A percentile compares a stretch with the other conserved stretches of the same genome.
phyloP scores from a whole-genome alignment of 805 yeast genomes.

The Metschnikowia orientalis region DNA sequence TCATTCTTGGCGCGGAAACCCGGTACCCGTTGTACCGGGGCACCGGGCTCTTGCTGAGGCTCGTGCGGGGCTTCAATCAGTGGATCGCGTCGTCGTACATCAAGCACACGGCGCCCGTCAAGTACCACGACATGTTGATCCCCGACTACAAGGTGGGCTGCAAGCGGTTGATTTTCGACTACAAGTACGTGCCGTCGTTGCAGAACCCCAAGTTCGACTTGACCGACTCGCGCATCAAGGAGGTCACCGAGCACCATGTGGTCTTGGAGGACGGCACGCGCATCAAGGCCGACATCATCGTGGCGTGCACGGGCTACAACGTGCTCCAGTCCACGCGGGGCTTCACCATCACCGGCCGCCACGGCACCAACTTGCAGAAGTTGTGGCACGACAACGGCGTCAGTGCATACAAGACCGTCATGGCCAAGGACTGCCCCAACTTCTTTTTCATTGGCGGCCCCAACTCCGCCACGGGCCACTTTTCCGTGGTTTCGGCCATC shows the following conservation, averaged over 20 bases:
- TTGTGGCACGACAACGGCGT: conserved; percentile 30
- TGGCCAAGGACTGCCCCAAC: conserved; percentile 34
- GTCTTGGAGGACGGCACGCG: conserved; percentile 26
- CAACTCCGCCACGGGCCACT: conserved; percentile 40
- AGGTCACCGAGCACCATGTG: conserved; percentile 27
- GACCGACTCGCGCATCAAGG: conserved; percentile 20
- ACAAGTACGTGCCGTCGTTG: conserved; percentile 32
- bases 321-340: conserved; percentile 18
- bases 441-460: conserved; percentile 36
- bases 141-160: conserved; percentile 41
- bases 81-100: conserved; percentile 23
- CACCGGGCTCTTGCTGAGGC: conserved; percentile 22
- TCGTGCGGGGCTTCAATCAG: conserved; percentile 25
- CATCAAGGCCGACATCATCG: conserved; percentile 34
- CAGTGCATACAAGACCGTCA: conserved; percentile 33
- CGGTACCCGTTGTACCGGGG: conserved; percentile 36
- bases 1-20: conserved; percentile 28
- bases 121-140: conserved; percentile 29
- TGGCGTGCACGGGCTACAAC: conserved; percentile 42
- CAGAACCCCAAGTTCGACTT: conserved; percentile 29
- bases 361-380: conserved; percentile 20
- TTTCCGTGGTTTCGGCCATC: conserved; percentile 37
- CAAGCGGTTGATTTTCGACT: conserved; percentile 38
- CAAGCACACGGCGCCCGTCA: conserved; percentile 26
- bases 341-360: conserved; percentile 23